Evolutionary conservation across 495 filamentous ascomycete genomes (phyloP).

Genomic region (Tuber microsphaerosporum): DNA sequence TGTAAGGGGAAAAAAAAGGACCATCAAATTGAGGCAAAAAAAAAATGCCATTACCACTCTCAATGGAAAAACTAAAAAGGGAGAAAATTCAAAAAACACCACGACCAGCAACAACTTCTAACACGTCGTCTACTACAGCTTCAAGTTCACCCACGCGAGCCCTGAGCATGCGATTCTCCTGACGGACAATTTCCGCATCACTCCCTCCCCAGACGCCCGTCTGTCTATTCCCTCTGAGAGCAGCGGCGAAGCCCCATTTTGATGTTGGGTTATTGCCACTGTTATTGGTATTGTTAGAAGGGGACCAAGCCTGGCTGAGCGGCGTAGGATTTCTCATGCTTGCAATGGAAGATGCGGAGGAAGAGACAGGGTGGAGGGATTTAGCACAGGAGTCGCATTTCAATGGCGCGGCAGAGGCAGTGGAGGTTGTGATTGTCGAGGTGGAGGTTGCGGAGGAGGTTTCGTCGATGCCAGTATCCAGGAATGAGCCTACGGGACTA

Average conservation of each 20-base stretch:
- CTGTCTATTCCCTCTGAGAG: conserved; percentile 47
- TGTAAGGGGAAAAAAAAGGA: conserved; percentile 9
- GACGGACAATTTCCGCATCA: conserved; percentile 60
- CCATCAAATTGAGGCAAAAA: background rate
- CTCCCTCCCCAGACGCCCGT: conserved; percentile 62
- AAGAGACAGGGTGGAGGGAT: conserved; percentile 12
- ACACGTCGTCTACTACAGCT: conserved; percentile 60
- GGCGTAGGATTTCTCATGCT: conserved; percentile 35
- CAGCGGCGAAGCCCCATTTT: conserved; percentile 34
- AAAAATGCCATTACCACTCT: background rate
- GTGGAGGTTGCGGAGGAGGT: background rate
- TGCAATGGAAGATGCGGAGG: conserved; percentile 5
- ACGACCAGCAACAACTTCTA: conserved; percentile 53
- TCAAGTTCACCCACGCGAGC: conserved; percentile 60
- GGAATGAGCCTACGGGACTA: conserved; percentile 31
- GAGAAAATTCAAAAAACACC: conserved; percentile 15
- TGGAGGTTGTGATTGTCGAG: conserved; percentile 15
- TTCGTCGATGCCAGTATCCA: conserved; percentile 23
- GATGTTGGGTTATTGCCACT: conserved; percentile 24
- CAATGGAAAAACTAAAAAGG: conserved; percentile 6
- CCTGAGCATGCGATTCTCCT: conserved; percentile 68
- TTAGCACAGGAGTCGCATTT: conserved; percentile 17
- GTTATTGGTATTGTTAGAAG: conserved; percentile 14
- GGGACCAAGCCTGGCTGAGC: conserved; percentile 33
- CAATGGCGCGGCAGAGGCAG: conserved; percentile 7